A percentile compares a stretch with the other conserved stretches of the same genome.
phyloP scores from a whole-genome alignment of 179 eudicot species.

The Heliamphora pulchella region DNA sequence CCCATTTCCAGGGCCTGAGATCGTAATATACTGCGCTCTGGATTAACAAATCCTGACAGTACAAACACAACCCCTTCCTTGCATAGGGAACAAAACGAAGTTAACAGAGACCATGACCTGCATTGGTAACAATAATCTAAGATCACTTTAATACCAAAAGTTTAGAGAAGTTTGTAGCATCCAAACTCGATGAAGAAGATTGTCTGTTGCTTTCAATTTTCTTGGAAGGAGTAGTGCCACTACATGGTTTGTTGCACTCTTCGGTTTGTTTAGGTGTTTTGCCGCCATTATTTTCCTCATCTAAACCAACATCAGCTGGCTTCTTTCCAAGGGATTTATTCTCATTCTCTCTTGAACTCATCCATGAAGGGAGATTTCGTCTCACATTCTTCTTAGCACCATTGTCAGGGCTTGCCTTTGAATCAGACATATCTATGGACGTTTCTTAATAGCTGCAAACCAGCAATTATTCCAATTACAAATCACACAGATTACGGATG shows the following conservation, averaged over 20 bases:
- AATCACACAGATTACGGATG: background rate
- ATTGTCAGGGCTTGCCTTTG: slow-evolving; percentile 28
- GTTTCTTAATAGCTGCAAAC: slow-evolving; percentile 8
- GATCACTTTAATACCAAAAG: slow-evolving; percentile 48
- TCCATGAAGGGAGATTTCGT: slow-evolving; percentile 88
- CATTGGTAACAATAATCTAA: background rate
- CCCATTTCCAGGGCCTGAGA: slow-evolving; percentile 96
- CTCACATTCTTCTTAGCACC: slow-evolving; percentile 30
- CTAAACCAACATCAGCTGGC: slow-evolving; percentile 22
- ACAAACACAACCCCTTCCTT: slow-evolving; percentile 91
- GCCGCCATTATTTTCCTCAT: slow-evolving; percentile 25
- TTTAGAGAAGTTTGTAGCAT: slow-evolving; percentile 39
- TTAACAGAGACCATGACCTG: background rate
- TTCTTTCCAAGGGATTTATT: slow-evolving; percentile 26
- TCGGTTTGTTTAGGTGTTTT: slow-evolving; percentile 21
- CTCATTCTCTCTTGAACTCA: slow-evolving; percentile 53
- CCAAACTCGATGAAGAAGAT: slow-evolving; percentile 31
- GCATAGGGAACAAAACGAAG: background rate
- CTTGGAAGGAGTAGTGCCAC: slow-evolving; percentile 19
- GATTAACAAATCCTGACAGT: slow-evolving; percentile 94
- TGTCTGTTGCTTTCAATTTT: slow-evolving; percentile 21
- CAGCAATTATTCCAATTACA: slow-evolving; percentile 1
- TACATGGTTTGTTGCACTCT: slow-evolving; percentile 23
- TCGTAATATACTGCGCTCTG: slow-evolving; percentile 73
- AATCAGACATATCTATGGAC: slow-evolving; percentile 42